Conservation (phyloP, 352 stramenopile genomes). For the Lagenidium giganteum region DNA sequence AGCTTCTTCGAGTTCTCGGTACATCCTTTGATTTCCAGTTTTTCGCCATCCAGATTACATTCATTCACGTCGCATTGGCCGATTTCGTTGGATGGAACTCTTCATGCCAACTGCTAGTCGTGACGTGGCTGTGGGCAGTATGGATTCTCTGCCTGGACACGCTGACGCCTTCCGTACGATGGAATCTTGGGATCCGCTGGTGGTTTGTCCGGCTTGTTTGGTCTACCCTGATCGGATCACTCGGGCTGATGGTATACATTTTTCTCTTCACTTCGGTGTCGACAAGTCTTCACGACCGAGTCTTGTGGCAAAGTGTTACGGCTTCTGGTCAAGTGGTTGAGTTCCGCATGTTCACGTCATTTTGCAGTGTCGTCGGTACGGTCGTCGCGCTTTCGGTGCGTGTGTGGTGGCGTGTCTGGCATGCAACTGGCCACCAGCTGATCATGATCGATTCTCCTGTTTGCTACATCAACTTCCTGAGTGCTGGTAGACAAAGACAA, state of each 20-base stretch:
- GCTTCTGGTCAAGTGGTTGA: conserved; percentile 2
- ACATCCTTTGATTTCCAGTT: conserved; percentile 18
- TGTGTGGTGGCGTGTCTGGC: no score
- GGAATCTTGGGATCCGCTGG: background rate
- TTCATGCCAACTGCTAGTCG: conserved; percentile 4
- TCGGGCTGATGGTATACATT: conserved; percentile 10
- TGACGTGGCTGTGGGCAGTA: conserved; percentile 14
- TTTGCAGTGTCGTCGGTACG: conserved; percentile 18
- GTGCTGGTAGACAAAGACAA: no score
- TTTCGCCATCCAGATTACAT: conserved; percentile 11
- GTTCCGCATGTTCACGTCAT: conserved; percentile 8
- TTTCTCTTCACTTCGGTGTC: conserved; percentile 6
- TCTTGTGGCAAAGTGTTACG: conserved; percentile 7
- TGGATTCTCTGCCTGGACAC: conserved; percentile 18
- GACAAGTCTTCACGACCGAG: conserved; percentile 5
- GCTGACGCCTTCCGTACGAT: conserved; percentile 5
- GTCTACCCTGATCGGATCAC: conserved; percentile 1
- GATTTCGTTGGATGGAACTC: conserved; percentile 11
- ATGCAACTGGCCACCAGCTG: no score
- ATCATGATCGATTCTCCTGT: no score
- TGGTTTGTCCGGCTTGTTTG: conserved; percentile 8
- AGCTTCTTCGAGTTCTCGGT: background rate
- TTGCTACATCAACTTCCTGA: no score
- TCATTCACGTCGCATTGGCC: conserved; percentile 8
- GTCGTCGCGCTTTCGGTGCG: no score